Base-by-base conservation (phyloP, 768 basidiomycete species). In the Coprinellus aureogranulatus region DNA sequence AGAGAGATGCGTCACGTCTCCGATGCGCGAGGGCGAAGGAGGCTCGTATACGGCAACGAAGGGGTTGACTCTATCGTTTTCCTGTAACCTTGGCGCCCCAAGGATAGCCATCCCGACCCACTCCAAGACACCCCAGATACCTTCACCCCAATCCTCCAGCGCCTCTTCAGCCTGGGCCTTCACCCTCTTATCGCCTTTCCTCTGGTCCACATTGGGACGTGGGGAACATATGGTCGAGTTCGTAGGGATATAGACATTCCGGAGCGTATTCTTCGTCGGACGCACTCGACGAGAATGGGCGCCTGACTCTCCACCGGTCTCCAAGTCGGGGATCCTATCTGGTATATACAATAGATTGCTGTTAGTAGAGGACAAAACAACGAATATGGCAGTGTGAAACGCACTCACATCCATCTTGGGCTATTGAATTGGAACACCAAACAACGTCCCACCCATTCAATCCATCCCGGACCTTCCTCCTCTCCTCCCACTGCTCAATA, bases 101-200 rank as follows among this genome's bases (percentile, higher is more conserved):
- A 90, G 64, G 56, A 75, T 77, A 2, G 83, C 86, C 82, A 90
- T 80, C 6, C 88, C 89, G 8, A 84, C 76, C 89, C 89, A 91
- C 66, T 90, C 89, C 52, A 87, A 86, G 16, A 89, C 69, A 2
- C 65, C 69, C 8, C 70, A 65, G 42, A 81, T 69, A 8, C 74
- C 72, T 10, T 73, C 71, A 6, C 78, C 67, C 78, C 84, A 84
- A 55, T 85, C 83, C 44, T 85, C 83, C 9, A 63, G 28, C n/a
- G 59, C 68, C 23, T 80, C 79, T 12, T 52, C 22, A 18, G 12
- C 22, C 11, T 23, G 16, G 44, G 28, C 45, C 11, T 45, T 37
- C 23, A 48, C 53, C 27, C 58, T 52, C 23, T 23, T 12, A 20
- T 22, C 25, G 23, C 48, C 22, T 41, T 37, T 16, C 46, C 55